Conservation (phyloP, 164 flowering plant species). For the Macadamia tetraphylla region DNA sequence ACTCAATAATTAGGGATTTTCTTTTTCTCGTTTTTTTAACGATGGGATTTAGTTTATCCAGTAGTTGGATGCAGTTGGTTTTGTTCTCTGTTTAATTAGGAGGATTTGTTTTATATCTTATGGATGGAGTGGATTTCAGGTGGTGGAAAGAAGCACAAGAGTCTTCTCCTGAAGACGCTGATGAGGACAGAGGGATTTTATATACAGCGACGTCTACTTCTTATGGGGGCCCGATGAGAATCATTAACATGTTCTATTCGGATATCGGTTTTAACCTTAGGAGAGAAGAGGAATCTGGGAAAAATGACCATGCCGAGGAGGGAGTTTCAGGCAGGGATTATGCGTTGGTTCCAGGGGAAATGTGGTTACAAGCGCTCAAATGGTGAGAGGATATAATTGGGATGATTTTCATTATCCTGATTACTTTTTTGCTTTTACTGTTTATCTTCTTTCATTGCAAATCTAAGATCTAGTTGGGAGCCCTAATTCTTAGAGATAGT, state of each 20-base stretch:
- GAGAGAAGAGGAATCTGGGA: constrained; percentile 50
- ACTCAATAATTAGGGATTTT: background rate
- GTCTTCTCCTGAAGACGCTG: constrained; percentile 25
- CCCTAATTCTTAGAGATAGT: too few relatives aligned
- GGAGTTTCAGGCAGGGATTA: constrained; percentile 70
- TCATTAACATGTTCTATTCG: constrained; percentile 68
- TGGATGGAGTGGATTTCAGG: constrained; percentile 36
- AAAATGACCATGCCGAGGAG: constrained; percentile 43
- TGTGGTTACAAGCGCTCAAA: constrained; percentile 91
- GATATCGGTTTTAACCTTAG: constrained; percentile 71
- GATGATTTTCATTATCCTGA: background rate
- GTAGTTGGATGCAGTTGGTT: background rate
- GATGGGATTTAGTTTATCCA: too few relatives aligned
- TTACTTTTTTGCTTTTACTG: background rate
- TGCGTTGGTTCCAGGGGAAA: constrained; percentile 71
- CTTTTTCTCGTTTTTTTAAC: background rate
- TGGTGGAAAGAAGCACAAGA: constrained; percentile 95
- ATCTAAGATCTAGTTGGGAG: too few relatives aligned
- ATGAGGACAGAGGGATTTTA: constrained; percentile 46
- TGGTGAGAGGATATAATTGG: constrained; percentile 42
- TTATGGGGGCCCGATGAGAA: constrained; percentile 72
- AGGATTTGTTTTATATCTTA: background rate
- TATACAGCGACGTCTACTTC: constrained; percentile 50
- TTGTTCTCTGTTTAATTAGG: background rate
- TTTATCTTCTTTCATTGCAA: background rate